These are phyloP conservation scores for Rhododendron vialii DNA, from an alignment of 148 eudicot genomes.

Conservation along the genomic window DNA sequence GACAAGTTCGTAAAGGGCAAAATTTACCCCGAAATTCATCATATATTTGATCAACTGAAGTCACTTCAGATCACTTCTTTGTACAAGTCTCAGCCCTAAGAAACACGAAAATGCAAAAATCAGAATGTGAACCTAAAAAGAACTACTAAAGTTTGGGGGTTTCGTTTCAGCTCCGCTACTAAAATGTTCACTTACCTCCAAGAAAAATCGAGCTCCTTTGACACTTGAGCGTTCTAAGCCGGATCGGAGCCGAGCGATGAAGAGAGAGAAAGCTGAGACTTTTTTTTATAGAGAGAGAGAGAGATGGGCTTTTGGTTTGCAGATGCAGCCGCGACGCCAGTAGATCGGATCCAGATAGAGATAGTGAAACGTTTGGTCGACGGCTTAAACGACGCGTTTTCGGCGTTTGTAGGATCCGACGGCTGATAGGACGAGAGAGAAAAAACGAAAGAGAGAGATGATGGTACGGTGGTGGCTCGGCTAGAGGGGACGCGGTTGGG, in stretches of 20 bases:
- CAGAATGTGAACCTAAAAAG: neutral
- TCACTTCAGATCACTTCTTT: neutral
- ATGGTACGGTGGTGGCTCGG: constrained; percentile 14
- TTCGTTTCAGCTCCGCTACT: neutral
- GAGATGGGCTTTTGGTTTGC: neutral
- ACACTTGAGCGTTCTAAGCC: constrained; percentile 13
- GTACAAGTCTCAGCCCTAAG: constrained; percentile 4
- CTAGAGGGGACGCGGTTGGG: constrained; percentile 7
- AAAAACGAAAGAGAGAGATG: neutral
- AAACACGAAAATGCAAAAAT: neutral
- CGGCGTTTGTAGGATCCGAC: neutral
- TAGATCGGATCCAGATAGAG: neutral
- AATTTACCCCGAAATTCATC: constrained; percentile 14
- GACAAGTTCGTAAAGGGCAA: neutral
- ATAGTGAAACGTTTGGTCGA: neutral
- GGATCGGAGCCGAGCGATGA: constrained; percentile 26
- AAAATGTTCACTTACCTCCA: neutral
- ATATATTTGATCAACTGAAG: neutral
- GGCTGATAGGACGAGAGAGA: constrained; percentile 1
- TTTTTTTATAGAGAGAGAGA: neutral
- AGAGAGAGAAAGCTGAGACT: neutral
- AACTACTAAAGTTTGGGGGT: neutral
- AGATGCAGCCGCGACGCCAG: constrained; percentile 2
- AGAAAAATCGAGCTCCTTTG: constrained; percentile 4
- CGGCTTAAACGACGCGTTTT: constrained; percentile 2